phyloP scores from a whole-genome alignment of 2,329 filamentous ascomycete genomes.

The Hymenoscyphus salicellus region DNA sequence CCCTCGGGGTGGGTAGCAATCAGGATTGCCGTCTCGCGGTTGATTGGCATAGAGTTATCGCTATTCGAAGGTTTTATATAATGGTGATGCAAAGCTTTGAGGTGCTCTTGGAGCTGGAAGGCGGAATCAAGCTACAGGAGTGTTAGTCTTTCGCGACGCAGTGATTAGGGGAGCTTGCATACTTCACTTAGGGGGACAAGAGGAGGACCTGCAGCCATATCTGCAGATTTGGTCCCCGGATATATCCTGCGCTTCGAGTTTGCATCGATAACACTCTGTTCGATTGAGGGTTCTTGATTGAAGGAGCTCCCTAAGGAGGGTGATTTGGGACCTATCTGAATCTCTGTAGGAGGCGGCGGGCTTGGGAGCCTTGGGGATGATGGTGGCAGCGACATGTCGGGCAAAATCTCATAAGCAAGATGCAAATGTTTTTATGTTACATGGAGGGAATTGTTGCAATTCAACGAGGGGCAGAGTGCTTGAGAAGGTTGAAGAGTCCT shows the following conservation, averaged over 20 bases:
- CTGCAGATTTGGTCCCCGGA: conserved; percentile 83
- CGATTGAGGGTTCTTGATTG: conserved; percentile 56
- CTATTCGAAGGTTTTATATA: conserved; percentile 62
- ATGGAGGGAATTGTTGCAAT: conserved; percentile 4
- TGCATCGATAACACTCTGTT: conserved; percentile 63
- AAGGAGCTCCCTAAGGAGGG: conserved; percentile 61
- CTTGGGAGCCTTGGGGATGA: conserved; percentile 91
- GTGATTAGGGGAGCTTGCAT: conserved; percentile 32
- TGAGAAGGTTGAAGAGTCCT: no score
- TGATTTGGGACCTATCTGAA: conserved; percentile 80
- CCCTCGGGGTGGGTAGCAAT: conserved; percentile 78
- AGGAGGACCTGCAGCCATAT: conserved; percentile 91
- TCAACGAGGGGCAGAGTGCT: no score
- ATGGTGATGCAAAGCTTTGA: conserved; percentile 85
- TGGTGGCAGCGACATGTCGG: conserved; percentile 57
- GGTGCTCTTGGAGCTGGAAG: conserved; percentile 95
- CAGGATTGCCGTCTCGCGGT: conserved; percentile 68
- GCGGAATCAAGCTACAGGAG: conserved; percentile 79
- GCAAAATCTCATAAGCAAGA: conserved; percentile 10
- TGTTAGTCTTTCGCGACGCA: conserved; percentile 23
- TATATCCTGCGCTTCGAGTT: conserved; percentile 82
- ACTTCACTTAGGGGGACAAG: conserved; percentile 83
- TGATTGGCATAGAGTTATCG: conserved; percentile 67
- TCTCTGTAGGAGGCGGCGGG: conserved; percentile 90
- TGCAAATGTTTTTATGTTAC: neutral